Conservation (phyloP, 2,329 filamentous ascomycete genomes). For the Alternaria hordeiaustralica region DNA sequence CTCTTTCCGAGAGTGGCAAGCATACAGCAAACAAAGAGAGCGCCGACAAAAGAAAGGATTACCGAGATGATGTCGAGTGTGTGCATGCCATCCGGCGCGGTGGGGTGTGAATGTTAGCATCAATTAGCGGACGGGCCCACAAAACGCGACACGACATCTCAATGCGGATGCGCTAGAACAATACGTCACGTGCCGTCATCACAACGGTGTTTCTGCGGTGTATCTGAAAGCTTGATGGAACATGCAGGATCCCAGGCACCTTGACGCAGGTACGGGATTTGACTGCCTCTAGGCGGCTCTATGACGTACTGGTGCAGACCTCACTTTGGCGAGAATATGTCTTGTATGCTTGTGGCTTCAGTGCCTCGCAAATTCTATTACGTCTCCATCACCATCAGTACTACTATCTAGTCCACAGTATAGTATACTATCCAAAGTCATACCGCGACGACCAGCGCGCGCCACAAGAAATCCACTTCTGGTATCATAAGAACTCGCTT, state of each 20-base stretch:
- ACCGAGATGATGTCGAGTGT: constrained; percentile 27
- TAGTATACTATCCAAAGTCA: not conserved
- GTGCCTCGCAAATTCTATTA: not conserved
- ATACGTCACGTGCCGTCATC: constrained; percentile 8
- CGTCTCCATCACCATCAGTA: not conserved
- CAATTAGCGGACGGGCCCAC: constrained; percentile 20
- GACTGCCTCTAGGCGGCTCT: not conserved
- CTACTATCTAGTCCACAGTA: not conserved
- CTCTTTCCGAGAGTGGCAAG: constrained; percentile 36
- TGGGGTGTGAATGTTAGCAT: constrained; percentile 19
- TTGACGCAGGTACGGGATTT: constrained; percentile 6
- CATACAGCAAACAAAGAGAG: constrained; percentile 47
- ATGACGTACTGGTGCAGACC: constrained; percentile 1
- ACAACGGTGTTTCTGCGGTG: constrained; percentile 4
- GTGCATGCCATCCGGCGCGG: constrained; percentile 27
- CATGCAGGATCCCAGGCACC: not conserved
- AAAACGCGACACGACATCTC: constrained; percentile 27
- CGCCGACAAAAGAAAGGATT: constrained; percentile 33
- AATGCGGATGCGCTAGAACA: constrained; percentile 8
- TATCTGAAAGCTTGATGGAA: constrained; percentile 3
- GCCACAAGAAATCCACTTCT: not conserved
- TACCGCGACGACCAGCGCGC: not conserved
- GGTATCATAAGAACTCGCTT: constrained; percentile 14
- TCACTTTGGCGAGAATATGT: not conserved
- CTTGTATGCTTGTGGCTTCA: not conserved